Conservation (phyloP, 2,329 filamentous ascomycete genomes). For the Trichoderma atrobrunneum region DNA sequence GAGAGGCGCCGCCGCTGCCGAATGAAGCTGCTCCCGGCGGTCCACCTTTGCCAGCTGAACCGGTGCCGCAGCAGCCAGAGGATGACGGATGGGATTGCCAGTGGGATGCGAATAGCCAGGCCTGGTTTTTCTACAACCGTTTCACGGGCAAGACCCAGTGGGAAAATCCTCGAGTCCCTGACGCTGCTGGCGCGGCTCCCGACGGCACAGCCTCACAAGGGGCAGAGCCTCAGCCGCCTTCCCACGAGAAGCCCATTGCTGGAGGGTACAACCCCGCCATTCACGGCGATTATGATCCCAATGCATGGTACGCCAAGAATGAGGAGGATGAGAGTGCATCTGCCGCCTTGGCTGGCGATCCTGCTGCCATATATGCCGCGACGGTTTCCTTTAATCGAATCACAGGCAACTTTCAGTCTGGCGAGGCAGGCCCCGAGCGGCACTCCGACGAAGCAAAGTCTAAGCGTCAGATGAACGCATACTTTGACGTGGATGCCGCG, state of each 20-base stretch:
- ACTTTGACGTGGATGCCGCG: constrained; percentile 92
- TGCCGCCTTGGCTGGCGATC: constrained; percentile 34
- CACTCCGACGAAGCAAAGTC: constrained; percentile 88
- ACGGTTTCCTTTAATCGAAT: constrained; percentile 86
- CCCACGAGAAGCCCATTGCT: constrained; percentile 43
- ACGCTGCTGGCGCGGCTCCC: constrained; percentile 35
- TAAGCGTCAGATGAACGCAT: constrained; percentile 84
- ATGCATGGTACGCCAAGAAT: constrained; percentile 83
- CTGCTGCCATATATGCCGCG: constrained; percentile 58
- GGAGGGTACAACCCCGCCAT: constrained; percentile 94
- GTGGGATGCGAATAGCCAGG: constrained; percentile 67
- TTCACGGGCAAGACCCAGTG: constrained; percentile 74
- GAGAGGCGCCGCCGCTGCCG: constrained; percentile 35
- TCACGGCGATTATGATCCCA: constrained; percentile 94
- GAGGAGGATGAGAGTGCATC: constrained; percentile 34
- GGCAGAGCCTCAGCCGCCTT: constrained; percentile 31
- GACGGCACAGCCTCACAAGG: constrained; percentile 20
- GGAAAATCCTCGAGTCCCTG: constrained; percentile 78
- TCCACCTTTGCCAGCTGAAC: constrained; percentile 44
- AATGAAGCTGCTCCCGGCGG: constrained; percentile 30
- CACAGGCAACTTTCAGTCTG: constrained; percentile 77
- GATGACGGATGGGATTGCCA: constrained; percentile 77
- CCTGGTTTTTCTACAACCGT: constrained; percentile 83
- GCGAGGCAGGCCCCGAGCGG: constrained; percentile 65
- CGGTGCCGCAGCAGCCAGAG: constrained; percentile 49